Conservation (phyloP, 805 yeast genomes). For the Teunomyces gatunensis region DNA sequence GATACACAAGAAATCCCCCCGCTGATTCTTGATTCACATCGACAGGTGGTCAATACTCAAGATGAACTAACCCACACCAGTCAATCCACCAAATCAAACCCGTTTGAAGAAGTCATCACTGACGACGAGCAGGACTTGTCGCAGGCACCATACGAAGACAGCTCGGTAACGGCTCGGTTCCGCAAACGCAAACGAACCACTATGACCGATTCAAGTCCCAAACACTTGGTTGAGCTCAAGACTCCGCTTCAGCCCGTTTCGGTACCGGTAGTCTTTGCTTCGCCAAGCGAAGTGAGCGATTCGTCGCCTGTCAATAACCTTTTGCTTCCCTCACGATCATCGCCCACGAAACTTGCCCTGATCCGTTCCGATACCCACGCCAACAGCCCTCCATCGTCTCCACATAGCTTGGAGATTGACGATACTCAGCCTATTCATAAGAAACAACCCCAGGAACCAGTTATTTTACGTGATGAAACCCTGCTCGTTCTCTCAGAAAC, state of each 20-base stretch:
- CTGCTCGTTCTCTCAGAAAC: conserved; percentile 1
- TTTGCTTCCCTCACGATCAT: conserved; percentile 4
- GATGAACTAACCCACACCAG: conserved; percentile 10
- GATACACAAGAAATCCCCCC: not conserved
- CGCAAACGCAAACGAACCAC: conserved; percentile 9
- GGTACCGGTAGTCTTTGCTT: conserved; percentile 8
- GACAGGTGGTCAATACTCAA: conserved; percentile 34
- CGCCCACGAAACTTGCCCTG: conserved; percentile 3
- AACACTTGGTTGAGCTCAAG: conserved; percentile 1
- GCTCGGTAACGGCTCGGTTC: conserved; percentile 22
- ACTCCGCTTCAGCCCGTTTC: conserved; percentile 5
- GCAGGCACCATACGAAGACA: conserved; percentile 21
- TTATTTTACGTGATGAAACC: conserved; percentile 8
- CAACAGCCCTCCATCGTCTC: not conserved
- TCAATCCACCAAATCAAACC: not conserved
- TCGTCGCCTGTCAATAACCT: conserved; percentile 21
- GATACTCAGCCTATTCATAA: not conserved
- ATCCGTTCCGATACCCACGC: not conserved
- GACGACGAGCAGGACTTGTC: conserved; percentile 16
- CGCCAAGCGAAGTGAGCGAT: conserved; percentile 18
- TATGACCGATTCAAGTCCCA: conserved; percentile 2
- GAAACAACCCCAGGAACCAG: not conserved
- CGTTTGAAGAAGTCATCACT: conserved; percentile 10
- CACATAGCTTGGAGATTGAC: conserved; percentile 7
- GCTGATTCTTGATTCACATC: conserved; percentile 17